These are phyloP conservation scores for Prunus padus DNA, from an alignment of 306 rosid species.

Conservation along the genomic window DNA sequence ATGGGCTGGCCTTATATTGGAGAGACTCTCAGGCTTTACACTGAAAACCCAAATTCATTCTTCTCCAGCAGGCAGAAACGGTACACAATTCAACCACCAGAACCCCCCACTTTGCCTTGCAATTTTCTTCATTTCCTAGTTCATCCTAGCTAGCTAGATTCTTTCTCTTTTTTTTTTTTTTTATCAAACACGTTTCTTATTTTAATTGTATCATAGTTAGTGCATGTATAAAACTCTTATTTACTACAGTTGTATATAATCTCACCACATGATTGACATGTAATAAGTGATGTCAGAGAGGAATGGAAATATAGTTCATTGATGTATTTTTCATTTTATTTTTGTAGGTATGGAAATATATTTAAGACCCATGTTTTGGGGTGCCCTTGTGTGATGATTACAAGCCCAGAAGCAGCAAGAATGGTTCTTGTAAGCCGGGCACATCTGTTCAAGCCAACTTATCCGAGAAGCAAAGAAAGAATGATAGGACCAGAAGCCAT, in stretches of 20 bases:
- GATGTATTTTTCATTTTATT: not conserved
- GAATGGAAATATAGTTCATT: too few relatives aligned
- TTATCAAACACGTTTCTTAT: not conserved
- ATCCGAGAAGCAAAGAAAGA: constrained; percentile 87
- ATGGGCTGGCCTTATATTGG: constrained; percentile 92
- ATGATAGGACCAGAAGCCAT: constrained; percentile 81
- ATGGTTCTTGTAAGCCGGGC: constrained; percentile 66
- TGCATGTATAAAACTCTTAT: not conserved
- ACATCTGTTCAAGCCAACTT: constrained; percentile 75
- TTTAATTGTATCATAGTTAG: not conserved
- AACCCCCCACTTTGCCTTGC: not conserved
- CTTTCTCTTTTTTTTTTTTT: not conserved
- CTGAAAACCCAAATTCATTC: constrained; percentile 74
- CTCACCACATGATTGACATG: not conserved
- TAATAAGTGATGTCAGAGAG: not conserved
- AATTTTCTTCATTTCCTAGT: constrained; percentile 2
- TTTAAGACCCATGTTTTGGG: constrained; percentile 86
- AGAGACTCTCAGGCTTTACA: constrained; percentile 75
- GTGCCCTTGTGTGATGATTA: constrained; percentile 85
- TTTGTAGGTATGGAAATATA: constrained; percentile 64
- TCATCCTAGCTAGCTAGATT: not conserved
- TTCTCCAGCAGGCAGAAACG: constrained; percentile 63
- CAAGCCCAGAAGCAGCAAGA: constrained; percentile 72
- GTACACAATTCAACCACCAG: constrained; percentile 23
- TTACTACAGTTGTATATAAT: not conserved